phyloP scores from a whole-genome alignment of 176 grass and related monocot genomes.

The Guadua angustifolia region DNA sequence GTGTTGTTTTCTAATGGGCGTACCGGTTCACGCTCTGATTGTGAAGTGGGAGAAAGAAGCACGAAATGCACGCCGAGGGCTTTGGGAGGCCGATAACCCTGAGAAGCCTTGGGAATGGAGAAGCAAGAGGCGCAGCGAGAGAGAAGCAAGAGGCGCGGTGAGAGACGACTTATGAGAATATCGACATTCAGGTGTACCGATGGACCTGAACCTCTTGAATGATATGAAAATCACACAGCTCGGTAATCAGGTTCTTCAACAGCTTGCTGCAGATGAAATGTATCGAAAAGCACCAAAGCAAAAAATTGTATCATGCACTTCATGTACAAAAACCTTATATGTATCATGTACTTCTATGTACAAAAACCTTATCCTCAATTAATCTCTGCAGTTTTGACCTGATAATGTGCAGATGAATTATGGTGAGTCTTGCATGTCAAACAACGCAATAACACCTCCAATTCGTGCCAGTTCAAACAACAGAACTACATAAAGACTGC shows the following conservation, averaged over 20 bases:
- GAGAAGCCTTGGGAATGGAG: slow-evolving; percentile 57
- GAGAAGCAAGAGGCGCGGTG: slow-evolving; percentile 20
- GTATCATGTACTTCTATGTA: too few relatives aligned
- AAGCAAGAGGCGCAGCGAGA: slow-evolving; percentile 10
- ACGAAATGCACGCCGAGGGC: slow-evolving; percentile 23
- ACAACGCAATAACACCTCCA: too few relatives aligned
- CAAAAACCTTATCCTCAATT: too few relatives aligned
- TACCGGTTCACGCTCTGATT: not conserved
- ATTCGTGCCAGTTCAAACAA: too few relatives aligned
- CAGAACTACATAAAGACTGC: too few relatives aligned
- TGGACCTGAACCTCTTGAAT: slow-evolving; percentile 3
- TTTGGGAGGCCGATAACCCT: slow-evolving; percentile 47
- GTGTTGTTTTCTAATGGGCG: not conserved
- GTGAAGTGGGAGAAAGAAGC: slow-evolving; percentile 54
- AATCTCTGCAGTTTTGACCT: too few relatives aligned
- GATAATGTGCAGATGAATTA: not conserved
- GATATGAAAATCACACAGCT: not conserved
- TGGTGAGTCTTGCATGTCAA: too few relatives aligned
- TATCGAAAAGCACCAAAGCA: not conserved
- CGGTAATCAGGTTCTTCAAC: not conserved
- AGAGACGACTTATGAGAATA: not conserved
- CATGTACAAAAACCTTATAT: too few relatives aligned
- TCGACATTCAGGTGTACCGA: not conserved
- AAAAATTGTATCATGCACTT: too few relatives aligned
- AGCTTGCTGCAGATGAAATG: slow-evolving; percentile 26